Evolutionary conservation across 768 basidiomycete species (phyloP), one percentile per base, ranked within the genome.

Genomic region (Hericium rajendrae): DNA sequence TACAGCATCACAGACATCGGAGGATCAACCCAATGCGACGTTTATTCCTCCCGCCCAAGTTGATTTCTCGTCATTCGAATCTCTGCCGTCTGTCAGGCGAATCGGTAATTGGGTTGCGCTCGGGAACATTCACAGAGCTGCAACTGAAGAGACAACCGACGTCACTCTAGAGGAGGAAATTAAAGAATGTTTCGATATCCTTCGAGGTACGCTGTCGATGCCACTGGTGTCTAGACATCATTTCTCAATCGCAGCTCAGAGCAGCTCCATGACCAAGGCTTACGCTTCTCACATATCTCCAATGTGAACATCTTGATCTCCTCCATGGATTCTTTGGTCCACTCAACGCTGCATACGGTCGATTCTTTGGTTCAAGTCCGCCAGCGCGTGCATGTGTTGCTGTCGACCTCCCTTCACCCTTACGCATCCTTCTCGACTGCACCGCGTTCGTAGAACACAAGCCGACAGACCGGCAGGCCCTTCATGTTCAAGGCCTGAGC

Each of bases 361-460:
- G 80, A 16, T 92, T 83, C 69, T 98, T 98, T 69, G 94, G 94
- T 2, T 78, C 80, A 16, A 94, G 91, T 48, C 97, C 97, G 0
- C 97, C 97, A 6, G 84, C 93, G 0, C 84, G 97, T 6, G 94
- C 94, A n/a, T 97, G 94, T 68, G 88, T 98, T 4, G 86, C 86
- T 10, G 84, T 91, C 1, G 80, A 84, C 57, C 79, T 94, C 18
- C 83, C 85, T 4, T 32, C 67, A 1, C 77, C 76, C 3, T 68
- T 75, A 38, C 78, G 81, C 2, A 73, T 94, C 28, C 74, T 77
- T 55, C 68, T 99, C 22, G 94, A 97, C 59, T 90, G 86, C 60
- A 71, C 89, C n/a, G 91, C 91, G n/a, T 88, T 78, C 67, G 67
- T 71, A 4, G 72, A 72, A 54, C 56, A 38, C 22, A 78, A 65